Percentiles rank a stretch among this genome's conserved stretches.
These are phyloP conservation scores for Aspergillus sp. DNA, from an alignment of 2,329 filamentous ascomycete species.

Conservation along the genomic window DNA sequence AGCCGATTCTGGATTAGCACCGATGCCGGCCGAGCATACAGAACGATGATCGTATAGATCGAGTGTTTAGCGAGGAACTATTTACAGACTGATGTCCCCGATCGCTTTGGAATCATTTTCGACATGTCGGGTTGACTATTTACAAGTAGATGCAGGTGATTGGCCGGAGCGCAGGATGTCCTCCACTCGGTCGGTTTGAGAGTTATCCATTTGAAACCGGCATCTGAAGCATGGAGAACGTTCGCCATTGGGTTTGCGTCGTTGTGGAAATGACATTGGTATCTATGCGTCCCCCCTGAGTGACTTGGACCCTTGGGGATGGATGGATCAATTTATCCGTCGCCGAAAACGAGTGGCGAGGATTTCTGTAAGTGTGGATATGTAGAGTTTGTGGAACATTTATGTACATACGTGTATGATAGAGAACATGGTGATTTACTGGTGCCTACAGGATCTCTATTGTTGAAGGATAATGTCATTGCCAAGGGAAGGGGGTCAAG, in stretches of 20 bases:
- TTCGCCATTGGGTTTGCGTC: not conserved
- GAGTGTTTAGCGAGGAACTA: not conserved
- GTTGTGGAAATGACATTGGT: not conserved
- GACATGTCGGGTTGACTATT: slow-evolving; percentile 1
- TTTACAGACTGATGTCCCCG: not conserved
- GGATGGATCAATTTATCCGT: not conserved
- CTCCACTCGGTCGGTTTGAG: not conserved
- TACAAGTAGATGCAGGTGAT: not conserved
- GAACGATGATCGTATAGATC: slow-evolving; percentile 4
- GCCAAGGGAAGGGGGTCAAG: no score
- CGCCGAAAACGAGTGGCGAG: no score
- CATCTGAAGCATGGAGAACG: not conserved
- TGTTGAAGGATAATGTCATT: no score
- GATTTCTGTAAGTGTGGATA: no score
- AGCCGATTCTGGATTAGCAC: not conserved
- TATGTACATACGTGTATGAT: no score
- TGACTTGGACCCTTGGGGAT: not conserved
- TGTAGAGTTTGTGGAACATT: no score
- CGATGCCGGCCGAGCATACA: not conserved
- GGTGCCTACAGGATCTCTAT: no score
- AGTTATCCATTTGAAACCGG: not conserved
- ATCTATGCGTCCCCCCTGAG: not conserved
- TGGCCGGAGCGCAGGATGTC: not conserved
- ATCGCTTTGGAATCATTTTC: not conserved
- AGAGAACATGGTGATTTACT: no score